phyloP scores from a whole-genome alignment of 192 early-diverging fungal genomes.

The Phlyctochytrium arcticum region DNA sequence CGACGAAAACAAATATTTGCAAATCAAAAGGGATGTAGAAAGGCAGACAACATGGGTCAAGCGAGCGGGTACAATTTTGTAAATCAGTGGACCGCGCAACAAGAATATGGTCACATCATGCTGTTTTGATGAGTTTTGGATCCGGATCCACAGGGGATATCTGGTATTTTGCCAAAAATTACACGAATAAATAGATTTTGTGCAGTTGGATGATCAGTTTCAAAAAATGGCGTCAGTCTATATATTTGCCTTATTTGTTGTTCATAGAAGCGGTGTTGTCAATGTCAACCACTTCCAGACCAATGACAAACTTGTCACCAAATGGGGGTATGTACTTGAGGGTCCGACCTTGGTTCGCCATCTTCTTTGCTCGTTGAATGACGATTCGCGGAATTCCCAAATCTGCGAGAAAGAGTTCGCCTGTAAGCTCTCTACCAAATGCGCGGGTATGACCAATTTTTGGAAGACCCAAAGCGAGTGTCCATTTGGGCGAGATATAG shows the following conservation, averaged over 20 bases:
- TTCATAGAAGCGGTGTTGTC: too few relatives aligned
- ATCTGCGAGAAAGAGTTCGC: conserved; percentile 75
- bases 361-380: conserved; percentile 50
- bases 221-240: too few relatives aligned
- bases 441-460: conserved; percentile 51
- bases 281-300: conserved; percentile 24
- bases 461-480: conserved; percentile 70
- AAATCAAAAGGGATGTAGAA: background rate
- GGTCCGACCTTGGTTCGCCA: conserved; percentile 18
- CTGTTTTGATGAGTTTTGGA: too few relatives aligned
- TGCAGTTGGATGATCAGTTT: too few relatives aligned
- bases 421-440: conserved; percentile 51
- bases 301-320: conserved; percentile 45
- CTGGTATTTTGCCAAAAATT: too few relatives aligned
- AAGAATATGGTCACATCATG: too few relatives aligned
- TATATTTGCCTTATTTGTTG: too few relatives aligned
- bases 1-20: background rate
- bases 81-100: too few relatives aligned
- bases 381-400: conserved; percentile 63
- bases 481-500: conserved; percentile 71
- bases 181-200: too few relatives aligned
- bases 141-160: too few relatives aligned
- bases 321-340: conserved; percentile 41
- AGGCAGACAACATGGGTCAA: background rate
- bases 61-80: background rate